These are phyloP conservation scores for Alternaria solani DNA, from an alignment of 2,329 filamentous ascomycete genomes.

Conservation along the genomic window DNA sequence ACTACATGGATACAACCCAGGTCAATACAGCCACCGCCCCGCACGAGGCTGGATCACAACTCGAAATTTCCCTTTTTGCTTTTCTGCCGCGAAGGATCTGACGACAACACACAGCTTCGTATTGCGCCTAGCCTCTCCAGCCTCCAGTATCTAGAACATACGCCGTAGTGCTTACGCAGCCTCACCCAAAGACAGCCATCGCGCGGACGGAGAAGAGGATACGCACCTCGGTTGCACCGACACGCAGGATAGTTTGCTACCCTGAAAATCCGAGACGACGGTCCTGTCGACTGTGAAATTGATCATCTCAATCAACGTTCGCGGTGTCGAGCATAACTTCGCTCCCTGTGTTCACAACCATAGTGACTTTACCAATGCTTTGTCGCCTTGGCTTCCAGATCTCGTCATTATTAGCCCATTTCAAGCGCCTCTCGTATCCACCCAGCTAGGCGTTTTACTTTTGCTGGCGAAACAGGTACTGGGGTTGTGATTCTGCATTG, in stretches of 20 bases:
- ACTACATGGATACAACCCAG: not conserved
- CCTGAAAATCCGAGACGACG: not conserved
- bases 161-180: constrained; percentile 6
- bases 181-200: not conserved
- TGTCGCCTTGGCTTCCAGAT: constrained; percentile 2
- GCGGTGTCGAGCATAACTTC: not conserved
- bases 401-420: constrained; percentile 28
- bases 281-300: not conserved
- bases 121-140: constrained; percentile 1
- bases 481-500: constrained; percentile 16
- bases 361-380: not conserved
- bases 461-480: constrained; percentile 27
- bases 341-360: not conserved
- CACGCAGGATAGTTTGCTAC: not conserved
- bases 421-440: constrained; percentile 5
- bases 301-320: not conserved
- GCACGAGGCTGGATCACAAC: constrained; percentile 6
- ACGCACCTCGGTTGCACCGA: not conserved
- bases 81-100: constrained; percentile 7
- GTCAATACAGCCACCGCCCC: constrained; percentile 1
- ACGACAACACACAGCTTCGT: constrained; percentile 12
- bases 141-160: not conserved
- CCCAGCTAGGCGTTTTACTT: constrained; percentile 26
- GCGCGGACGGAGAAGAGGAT: not conserved
- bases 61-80: constrained; percentile 6